A percentile compares a stretch with the other conserved stretches of the same genome.
Evolutionary conservation across 768 basidiomycete species (phyloP).

Genomic region (Suillus sp.): DNA sequence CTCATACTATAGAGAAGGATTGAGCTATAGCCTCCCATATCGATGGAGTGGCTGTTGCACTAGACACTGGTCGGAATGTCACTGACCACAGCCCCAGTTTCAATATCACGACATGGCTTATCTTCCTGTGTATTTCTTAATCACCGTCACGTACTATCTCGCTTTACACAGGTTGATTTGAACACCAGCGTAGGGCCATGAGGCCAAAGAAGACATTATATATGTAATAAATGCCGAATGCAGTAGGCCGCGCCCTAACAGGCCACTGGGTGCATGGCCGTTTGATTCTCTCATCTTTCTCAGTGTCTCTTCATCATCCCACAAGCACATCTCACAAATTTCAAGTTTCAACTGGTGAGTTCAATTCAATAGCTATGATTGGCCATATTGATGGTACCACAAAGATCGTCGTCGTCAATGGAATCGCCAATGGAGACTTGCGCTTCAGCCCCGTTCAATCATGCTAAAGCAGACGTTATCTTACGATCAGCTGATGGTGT

Average conservation of each 20-base stretch:
- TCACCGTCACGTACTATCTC: background rate
- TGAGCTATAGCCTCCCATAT: background rate
- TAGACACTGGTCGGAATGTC: background rate
- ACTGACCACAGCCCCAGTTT: background rate
- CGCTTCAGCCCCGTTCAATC: slow-evolving; percentile 12
- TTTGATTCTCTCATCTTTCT: background rate
- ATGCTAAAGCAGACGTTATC: slow-evolving; percentile 19
- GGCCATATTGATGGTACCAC: background rate
- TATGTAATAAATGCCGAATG: background rate
- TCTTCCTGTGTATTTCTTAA: background rate
- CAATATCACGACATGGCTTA: background rate
- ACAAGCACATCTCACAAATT: background rate
- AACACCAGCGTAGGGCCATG: background rate
- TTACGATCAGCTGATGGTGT: slow-evolving; percentile 24
- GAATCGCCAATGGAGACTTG: background rate
- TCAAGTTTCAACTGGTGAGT: background rate
- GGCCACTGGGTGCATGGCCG: background rate
- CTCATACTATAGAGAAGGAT: background rate
- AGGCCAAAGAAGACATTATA: slow-evolving; percentile 1
- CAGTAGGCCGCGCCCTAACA: background rate
- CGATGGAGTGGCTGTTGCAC: background rate
- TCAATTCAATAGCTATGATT: background rate
- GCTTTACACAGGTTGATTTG: background rate
- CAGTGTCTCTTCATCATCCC: background rate
- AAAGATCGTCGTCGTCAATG: slow-evolving; percentile 4